Percentiles rank a stretch among this genome's conserved stretches.
These are phyloP conservation scores for Solanum stenotomum DNA, from an alignment of 257 asterid genomes.

Conservation along the genomic window DNA sequence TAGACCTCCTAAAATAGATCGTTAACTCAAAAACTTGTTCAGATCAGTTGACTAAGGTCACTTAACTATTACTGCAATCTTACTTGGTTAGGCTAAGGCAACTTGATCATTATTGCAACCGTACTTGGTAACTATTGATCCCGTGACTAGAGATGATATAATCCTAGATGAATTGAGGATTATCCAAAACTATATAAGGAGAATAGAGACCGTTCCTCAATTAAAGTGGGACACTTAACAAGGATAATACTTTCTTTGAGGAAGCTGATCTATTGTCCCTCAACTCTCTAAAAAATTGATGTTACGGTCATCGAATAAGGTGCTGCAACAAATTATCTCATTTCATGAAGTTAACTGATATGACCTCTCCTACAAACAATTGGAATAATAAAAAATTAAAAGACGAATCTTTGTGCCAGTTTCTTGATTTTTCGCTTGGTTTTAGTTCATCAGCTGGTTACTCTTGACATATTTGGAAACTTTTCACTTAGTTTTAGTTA, in stretches of 20 bases:
- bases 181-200: neutral
- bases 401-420: neutral
- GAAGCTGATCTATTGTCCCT: neutral
- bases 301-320: neutral
- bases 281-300: neutral
- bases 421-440: neutral
- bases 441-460: neutral
- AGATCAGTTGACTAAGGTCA: no score
- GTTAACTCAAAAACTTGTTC: no score
- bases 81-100: no score
- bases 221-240: neutral
- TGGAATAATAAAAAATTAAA: no score
- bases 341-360: neutral
- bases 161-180: neutral
- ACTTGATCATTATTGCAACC: neutral
- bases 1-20: no score
- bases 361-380: no score
- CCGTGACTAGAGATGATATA: neutral
- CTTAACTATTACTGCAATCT: no score
- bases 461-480: neutral
- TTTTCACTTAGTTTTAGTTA: neutral
- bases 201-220: neutral
- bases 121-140: neutral
- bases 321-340: neutral
- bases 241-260: neutral